These are phyloP conservation scores for Phytophthora cryptogea DNA, from an alignment of 352 stramenopile species.

Conservation along the genomic window DNA sequence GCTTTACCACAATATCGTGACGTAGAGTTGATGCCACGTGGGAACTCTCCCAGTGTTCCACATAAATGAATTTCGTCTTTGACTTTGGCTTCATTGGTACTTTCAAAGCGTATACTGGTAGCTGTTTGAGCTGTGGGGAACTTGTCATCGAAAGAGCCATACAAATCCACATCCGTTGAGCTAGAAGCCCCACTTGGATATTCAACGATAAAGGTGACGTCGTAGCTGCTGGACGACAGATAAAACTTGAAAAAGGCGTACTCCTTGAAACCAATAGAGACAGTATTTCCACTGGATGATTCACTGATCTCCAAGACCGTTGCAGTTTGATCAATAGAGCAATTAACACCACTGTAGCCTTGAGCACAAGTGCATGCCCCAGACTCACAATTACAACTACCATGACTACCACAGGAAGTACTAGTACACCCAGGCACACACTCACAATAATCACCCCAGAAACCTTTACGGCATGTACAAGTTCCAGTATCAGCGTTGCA, in stretches of 20 bases:
- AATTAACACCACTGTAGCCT: constrained; percentile 55
- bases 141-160: constrained; percentile 70
- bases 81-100: constrained; percentile 43
- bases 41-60: constrained; percentile 65
- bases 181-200: constrained; percentile 26
- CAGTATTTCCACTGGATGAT: constrained; percentile 14
- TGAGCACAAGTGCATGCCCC: constrained; percentile 55
- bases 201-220: constrained; percentile 63
- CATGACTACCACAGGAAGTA: constrained; percentile 43
- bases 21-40: constrained; percentile 57
- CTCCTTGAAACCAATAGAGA: constrained; percentile 46
- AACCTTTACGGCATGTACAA: constrained; percentile 59
- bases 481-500: constrained; percentile 53
- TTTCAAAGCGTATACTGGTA: constrained; percentile 54
- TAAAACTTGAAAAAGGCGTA: constrained; percentile 79
- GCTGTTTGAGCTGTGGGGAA: constrained; percentile 58
- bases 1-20: constrained; percentile 59
- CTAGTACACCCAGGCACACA: constrained; percentile 68
- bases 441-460: constrained; percentile 67
- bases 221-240: constrained; percentile 63
- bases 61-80: constrained; percentile 72
- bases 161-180: constrained; percentile 62
- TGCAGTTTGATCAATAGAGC: constrained; percentile 24
- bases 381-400: constrained; percentile 65
- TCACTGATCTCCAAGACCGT: constrained; percentile 39